These are phyloP conservation scores for Sporodiniella umbellata DNA, from an alignment of 371 early-diverging fungal species.

Conservation along the genomic window DNA sequence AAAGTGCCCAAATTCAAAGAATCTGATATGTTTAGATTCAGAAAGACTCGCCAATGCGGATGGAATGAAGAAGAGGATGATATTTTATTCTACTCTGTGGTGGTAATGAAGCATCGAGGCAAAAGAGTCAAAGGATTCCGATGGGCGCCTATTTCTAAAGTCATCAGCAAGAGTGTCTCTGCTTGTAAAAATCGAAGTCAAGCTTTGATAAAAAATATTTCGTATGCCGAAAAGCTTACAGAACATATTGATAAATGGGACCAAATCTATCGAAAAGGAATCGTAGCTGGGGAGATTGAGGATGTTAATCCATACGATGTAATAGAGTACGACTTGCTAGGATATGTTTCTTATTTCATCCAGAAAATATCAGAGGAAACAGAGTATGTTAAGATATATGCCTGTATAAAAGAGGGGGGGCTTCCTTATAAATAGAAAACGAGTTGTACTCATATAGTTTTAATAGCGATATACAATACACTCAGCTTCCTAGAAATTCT, in stretches of 20 bases:
- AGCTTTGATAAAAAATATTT: slow-evolving; percentile 20
- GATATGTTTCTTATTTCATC: slow-evolving; percentile 39
- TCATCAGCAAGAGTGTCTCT: slow-evolving; percentile 18
- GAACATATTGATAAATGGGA: slow-evolving; percentile 32
- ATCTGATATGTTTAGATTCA: too few species aligned
- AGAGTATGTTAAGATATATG: not conserved
- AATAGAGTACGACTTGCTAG: slow-evolving; percentile 27
- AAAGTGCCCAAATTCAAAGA: not conserved
- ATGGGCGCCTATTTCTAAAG: slow-evolving; percentile 29
- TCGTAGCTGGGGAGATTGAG: slow-evolving; percentile 26
- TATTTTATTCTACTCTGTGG: slow-evolving; percentile 35
- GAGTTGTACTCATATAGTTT: too few species aligned
- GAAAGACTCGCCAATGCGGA: not conserved
- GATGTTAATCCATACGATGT: slow-evolving; percentile 21
- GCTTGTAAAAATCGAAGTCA: slow-evolving; percentile 37
- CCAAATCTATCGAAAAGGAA: slow-evolving; percentile 29
- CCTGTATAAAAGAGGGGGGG: not conserved
- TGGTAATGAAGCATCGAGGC: slow-evolving; percentile 23
- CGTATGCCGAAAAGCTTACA: slow-evolving; percentile 21
- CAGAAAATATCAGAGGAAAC: not conserved
- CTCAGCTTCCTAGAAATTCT: too few species aligned
- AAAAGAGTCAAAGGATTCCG: slow-evolving; percentile 15
- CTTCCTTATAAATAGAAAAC: too few species aligned
- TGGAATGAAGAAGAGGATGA: slow-evolving; percentile 55
- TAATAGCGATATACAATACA: too few species aligned